phyloP scores from a whole-genome alignment of 805 yeast species.

The Priceomyces castillae region DNA sequence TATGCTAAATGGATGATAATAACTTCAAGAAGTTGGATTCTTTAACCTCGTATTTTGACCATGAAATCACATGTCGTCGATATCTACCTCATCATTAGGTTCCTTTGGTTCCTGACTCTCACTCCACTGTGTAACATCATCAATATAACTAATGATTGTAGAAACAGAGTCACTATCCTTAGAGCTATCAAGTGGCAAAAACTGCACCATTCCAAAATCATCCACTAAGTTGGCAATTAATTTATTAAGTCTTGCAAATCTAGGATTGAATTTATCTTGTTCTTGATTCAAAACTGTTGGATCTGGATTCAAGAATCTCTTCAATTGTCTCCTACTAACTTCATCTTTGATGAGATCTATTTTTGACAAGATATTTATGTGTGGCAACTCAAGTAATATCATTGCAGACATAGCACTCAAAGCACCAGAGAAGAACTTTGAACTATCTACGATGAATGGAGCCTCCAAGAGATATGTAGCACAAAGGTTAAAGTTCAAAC shows the following conservation, averaged over 20 bases:
- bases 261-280: conserved; percentile 49
- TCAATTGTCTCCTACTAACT: conserved; percentile 69
- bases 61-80: conserved; percentile 43
- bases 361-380: conserved; percentile 84
- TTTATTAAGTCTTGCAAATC: conserved; percentile 67
- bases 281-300: conserved; percentile 66
- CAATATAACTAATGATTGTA: conserved; percentile 85
- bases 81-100: conserved; percentile 72
- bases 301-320: conserved; percentile 87
- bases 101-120: conserved; percentile 97
- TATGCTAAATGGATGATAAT: neutral
- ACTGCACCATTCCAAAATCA: conserved; percentile 98
- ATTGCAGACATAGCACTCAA: conserved; percentile 97
- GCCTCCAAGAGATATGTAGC: conserved; percentile 93
- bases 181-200: conserved; percentile 76
- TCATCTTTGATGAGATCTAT: conserved; percentile 82
- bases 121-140: conserved; percentile 97
- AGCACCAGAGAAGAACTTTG: conserved; percentile 94
- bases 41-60: neutral
- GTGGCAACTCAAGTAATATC: conserved; percentile 94
- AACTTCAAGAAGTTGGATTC: neutral
- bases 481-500: conserved; percentile 81
- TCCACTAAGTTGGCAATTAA: conserved; percentile 89
- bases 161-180: conserved; percentile 71
- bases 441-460: conserved; percentile 84